Evolutionary conservation across 305 asterid genomes (phyloP), one percentile per base, ranked within the genome.

Genomic region (Fraxinus nigra): DNA sequence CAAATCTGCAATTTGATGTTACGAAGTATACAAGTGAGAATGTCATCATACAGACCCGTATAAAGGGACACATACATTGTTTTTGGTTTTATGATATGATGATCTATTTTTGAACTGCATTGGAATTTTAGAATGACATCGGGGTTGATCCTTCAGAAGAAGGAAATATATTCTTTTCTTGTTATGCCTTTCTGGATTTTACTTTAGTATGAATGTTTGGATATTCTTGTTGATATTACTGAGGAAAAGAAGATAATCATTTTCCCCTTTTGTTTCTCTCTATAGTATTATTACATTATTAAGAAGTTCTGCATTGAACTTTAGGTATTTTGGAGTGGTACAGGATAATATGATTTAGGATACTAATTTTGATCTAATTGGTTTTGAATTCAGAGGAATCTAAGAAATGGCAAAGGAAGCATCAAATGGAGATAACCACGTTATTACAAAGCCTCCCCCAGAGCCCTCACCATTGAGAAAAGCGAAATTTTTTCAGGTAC

Each of bases 391-490:
- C 63, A 59, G 81, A 75, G 70, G 35, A 72, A 37, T 72, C 48
- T 26, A 13, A 67, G 65, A 72, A 43, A 89, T 89, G 92, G 90
- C 88, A 2, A 85, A 78, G 79, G 83, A 79, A 80, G 80, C 72
- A 79, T 70, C 87, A 18, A 87, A 86, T 35, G 92, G 90, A 54
- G 91, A 82, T 14, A 81, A 83, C 79, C 82, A 75, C 82, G 81
- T 79, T 2, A 73, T 82, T 30, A 82, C 86, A 14, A 89, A 89
- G 67, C 90, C 90, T 74, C 91, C 92, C 10, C 92, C 92, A 5
- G 90, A 86, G 80, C 92, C 92, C 28, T 89, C 92, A n/a, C 92
- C 91, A 0, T 59, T 89, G 85, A 79, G 92, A 22, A 89, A 85
- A 40, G 91, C 92, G 14, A 89, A 89, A 77, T 88, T 89, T 80